phyloP scores from a whole-genome alignment of 2,329 filamentous ascomycete species.

The Fusarium sp. region DNA sequence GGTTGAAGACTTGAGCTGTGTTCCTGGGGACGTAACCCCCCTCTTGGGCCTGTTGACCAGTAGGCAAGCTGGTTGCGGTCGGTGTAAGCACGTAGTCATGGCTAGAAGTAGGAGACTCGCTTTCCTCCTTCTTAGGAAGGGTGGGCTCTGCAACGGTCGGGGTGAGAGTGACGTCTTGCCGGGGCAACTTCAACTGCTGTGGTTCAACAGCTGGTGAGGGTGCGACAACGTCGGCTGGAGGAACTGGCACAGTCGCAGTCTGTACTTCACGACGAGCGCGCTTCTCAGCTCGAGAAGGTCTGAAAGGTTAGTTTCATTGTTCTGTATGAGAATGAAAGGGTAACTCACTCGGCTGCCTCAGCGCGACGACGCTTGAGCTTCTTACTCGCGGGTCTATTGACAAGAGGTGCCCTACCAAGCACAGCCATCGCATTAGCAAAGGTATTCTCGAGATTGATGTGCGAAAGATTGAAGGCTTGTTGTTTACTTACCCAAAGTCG shows the following conservation, averaged over 20 bases:
- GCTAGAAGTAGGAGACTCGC: neutral
- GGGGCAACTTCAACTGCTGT: neutral
- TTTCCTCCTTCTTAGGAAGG: neutral
- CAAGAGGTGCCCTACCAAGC: conserved; percentile 14
- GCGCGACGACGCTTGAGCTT: conserved; percentile 27
- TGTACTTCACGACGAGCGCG: neutral
- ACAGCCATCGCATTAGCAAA: neutral
- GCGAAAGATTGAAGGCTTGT: too few species aligned
- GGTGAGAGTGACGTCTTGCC: neutral
- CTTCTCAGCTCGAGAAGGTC: conserved; percentile 2
- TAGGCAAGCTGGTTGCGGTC: neutral
- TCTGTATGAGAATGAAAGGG: neutral
- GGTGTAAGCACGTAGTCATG: conserved; percentile 3
- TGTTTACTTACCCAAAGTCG: conserved; percentile 50
- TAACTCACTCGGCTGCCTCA: conserved; percentile 21
- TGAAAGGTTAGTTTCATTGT: neutral
- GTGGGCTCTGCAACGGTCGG: neutral
- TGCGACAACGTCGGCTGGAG: neutral
- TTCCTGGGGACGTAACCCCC: neutral
- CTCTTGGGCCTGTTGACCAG: neutral
- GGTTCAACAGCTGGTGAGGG: neutral
- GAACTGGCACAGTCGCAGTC: neutral
- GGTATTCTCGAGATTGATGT: neutral
- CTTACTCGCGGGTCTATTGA: conserved; percentile 25
- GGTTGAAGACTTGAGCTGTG: neutral